These are phyloP conservation scores for Ruellia speciosa DNA, from an alignment of 305 asterid species.

Conservation along the genomic window DNA sequence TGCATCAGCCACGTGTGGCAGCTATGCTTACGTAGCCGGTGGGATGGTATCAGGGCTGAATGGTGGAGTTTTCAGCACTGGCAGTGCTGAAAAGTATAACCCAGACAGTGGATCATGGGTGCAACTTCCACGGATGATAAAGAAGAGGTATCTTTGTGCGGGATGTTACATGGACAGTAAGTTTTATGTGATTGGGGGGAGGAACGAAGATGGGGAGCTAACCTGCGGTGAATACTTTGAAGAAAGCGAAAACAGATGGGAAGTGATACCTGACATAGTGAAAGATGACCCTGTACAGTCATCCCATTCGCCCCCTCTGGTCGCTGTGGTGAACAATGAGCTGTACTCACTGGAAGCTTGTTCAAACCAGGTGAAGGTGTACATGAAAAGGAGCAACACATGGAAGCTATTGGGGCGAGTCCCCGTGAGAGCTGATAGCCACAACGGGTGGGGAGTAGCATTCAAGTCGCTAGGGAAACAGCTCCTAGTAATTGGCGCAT, in stretches of 20 bases:
- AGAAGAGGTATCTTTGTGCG: constrained; percentile 41
- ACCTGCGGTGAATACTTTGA: constrained; percentile 69
- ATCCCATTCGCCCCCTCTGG: constrained; percentile 64
- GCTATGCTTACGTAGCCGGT: constrained; percentile 58
- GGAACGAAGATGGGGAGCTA: constrained; percentile 43
- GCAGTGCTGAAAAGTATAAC: constrained; percentile 54
- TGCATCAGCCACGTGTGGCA: constrained; percentile 64
- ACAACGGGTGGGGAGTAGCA: constrained; percentile 74
- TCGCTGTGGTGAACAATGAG: constrained; percentile 69
- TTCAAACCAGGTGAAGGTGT: constrained; percentile 57
- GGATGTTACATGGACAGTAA: constrained; percentile 63
- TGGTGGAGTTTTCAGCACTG: constrained; percentile 36
- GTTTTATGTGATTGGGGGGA: constrained; percentile 66
- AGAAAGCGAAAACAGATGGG: constrained; percentile 46
- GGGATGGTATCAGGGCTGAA: constrained; percentile 38
- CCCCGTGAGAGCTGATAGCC: constrained; percentile 59
- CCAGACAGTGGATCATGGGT: constrained; percentile 45
- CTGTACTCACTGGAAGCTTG: constrained; percentile 59
- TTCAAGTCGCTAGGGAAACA: constrained; percentile 63
- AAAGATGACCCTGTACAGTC: constrained; percentile 51
- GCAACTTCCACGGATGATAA: constrained; percentile 53
- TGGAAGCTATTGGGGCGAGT: constrained; percentile 62
- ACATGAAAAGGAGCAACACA: constrained; percentile 45
- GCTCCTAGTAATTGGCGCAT: constrained; percentile 60
- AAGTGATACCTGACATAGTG: constrained; percentile 50